Percentiles rank a stretch among this genome's conserved stretches.
These are phyloP conservation scores for Russula sp. DNA, from an alignment of 768 basidiomycete genomes.

Conservation along the genomic window DNA sequence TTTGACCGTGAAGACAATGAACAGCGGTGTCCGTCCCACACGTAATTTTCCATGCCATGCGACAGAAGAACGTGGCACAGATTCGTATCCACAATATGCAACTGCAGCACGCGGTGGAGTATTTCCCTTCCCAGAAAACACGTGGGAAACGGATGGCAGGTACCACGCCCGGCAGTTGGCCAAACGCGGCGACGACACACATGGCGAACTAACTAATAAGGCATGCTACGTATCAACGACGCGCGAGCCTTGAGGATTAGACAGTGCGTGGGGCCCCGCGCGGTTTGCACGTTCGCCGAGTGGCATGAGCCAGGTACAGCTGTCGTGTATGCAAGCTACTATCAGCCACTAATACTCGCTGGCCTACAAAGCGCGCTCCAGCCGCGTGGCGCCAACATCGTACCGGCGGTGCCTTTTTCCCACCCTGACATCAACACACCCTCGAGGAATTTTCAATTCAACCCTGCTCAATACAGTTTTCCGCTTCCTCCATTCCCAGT, in stretches of 20 bases:
- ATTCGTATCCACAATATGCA: constrained; percentile 12
- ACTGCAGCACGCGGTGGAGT: background rate
- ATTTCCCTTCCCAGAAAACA: constrained; percentile 9
- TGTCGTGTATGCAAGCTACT: background rate
- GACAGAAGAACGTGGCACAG: constrained; percentile 1
- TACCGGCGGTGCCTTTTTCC: constrained; percentile 16
- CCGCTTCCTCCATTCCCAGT: background rate
- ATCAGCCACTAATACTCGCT: background rate
- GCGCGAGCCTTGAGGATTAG: constrained; percentile 26
- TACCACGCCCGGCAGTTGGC: background rate
- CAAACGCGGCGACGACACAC: constrained; percentile 12
- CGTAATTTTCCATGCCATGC: constrained; percentile 18
- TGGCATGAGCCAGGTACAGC: background rate
- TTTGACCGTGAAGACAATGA: constrained; percentile 25
- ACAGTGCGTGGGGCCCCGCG: constrained; percentile 23
- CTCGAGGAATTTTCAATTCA: constrained; percentile 10
- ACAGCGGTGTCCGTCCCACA: constrained; percentile 20
- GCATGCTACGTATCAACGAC: constrained; percentile 15
- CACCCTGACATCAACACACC: background rate
- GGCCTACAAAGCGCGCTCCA: constrained; percentile 13
- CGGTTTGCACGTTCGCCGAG: constrained; percentile 18
- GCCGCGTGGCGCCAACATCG: constrained; percentile 14
- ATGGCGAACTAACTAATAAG: constrained; percentile 14
- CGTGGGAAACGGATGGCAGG: constrained; percentile 22
- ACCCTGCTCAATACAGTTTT: background rate